These are phyloP conservation scores for Ophiostoma ulmi DNA, from an alignment of 2,329 filamentous ascomycete genomes.

Conservation along the genomic window DNA sequence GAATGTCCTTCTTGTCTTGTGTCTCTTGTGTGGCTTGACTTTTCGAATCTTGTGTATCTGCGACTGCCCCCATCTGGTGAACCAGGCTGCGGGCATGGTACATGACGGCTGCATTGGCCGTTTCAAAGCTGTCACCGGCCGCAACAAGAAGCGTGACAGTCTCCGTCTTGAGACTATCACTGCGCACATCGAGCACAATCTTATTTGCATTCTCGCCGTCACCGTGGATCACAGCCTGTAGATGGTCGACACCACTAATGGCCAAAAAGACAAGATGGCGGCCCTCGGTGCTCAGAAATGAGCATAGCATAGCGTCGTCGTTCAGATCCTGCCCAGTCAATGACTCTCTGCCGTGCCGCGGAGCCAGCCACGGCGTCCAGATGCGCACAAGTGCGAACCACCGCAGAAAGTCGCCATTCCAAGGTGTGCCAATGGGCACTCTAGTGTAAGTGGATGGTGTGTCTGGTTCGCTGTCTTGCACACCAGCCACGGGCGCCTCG, in stretches of 20 bases:
- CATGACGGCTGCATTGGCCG: constrained; percentile 72
- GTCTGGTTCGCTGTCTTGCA: constrained; percentile 45
- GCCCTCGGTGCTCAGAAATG: constrained; percentile 69
- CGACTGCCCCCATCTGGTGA: constrained; percentile 34
- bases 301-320: constrained; percentile 65
- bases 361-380: constrained; percentile 80
- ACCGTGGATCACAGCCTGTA: constrained; percentile 64
- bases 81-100: constrained; percentile 75
- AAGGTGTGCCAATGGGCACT: constrained; percentile 59
- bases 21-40: background rate
- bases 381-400: constrained; percentile 80
- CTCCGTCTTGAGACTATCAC: constrained; percentile 57
- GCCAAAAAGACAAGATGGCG: constrained; percentile 72
- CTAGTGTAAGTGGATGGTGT: constrained; percentile 49
- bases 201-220: constrained; percentile 51
- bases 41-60: no score
- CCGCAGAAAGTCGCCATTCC: constrained; percentile 38
- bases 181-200: constrained; percentile 64
- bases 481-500: constrained; percentile 50
- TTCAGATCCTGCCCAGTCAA: constrained; percentile 55
- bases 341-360: constrained; percentile 67
- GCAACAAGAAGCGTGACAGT: constrained; percentile 63
- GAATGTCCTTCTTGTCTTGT: constrained; percentile 26
- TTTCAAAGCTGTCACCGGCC: constrained; percentile 66
- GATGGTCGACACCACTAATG: constrained; percentile 66